Conservation (phyloP, 1,139 yeast species). For the Suhomyces ambrosiae region DNA sequence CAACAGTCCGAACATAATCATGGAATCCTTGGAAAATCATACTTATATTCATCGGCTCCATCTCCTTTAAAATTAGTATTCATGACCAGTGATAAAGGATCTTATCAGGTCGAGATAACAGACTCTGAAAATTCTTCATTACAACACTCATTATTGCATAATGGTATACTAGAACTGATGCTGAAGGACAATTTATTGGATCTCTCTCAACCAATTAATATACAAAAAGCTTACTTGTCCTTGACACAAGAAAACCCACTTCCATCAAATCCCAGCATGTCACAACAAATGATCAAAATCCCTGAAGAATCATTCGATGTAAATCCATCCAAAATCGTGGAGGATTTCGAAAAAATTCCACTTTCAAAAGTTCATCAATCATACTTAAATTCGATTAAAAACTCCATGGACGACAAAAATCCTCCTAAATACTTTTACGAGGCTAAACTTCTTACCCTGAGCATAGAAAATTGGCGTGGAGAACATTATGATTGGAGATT, state of each 20-base stretch:
- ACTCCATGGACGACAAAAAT: constrained; percentile 8
- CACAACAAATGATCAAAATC: constrained; percentile 15
- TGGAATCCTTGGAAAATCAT: constrained; percentile 23
- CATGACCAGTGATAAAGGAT: constrained; percentile 20
- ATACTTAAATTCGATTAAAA: constrained; percentile 21
- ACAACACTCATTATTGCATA: constrained; percentile 26
- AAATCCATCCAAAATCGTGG: constrained; percentile 13
- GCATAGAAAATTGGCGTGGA: constrained; percentile 33
- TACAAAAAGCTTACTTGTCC: constrained; percentile 17
- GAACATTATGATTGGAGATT: constrained; percentile 51
- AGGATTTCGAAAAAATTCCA: constrained; percentile 10
- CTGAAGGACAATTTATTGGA: constrained; percentile 1
- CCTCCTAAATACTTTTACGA: constrained; percentile 40
- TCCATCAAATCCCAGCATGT: constrained; percentile 8
- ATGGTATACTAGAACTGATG: constrained; percentile 27
- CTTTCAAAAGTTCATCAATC: constrained; percentile 14
- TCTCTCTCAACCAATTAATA: constrained; percentile 16
- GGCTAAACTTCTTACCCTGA: constrained; percentile 27
- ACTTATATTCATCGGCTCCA: constrained; percentile 18
- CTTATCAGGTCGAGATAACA: constrained; percentile 24
- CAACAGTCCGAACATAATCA: constrained; percentile 32
- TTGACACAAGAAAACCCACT: constrained; percentile 14
- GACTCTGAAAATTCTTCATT: constrained; percentile 20
- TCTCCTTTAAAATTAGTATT: constrained; percentile 22
- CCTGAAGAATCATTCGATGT: constrained; percentile 21